These are phyloP conservation scores for Suillus cothurnatus DNA, from an alignment of 768 basidiomycete species.

Conservation along the genomic window DNA sequence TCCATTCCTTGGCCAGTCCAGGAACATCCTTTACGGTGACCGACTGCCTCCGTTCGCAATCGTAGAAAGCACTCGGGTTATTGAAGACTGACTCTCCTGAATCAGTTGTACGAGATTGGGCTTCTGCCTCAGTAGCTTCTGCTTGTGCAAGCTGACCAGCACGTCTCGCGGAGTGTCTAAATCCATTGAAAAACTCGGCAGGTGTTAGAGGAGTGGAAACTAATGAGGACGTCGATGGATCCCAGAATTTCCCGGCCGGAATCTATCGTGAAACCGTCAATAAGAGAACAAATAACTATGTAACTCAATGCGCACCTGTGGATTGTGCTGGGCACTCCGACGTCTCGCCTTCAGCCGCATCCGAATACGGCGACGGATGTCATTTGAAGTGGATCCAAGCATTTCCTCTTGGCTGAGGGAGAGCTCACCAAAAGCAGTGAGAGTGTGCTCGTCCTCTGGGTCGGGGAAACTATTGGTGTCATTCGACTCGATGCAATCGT, in stretches of 20 bases:
- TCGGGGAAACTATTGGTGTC: neutral
- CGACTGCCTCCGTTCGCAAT: neutral
- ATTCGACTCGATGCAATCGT: neutral
- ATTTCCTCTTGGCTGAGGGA: conserved; percentile 41
- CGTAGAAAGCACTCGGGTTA: neutral
- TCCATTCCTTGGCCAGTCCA: conserved; percentile 18
- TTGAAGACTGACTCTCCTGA: neutral
- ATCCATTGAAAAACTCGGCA: neutral
- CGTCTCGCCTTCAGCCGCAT: conserved; percentile 25
- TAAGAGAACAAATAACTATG: neutral
- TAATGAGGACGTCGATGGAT: neutral
- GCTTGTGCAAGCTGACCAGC: neutral
- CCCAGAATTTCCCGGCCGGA: neutral
- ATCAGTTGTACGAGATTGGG: neutral
- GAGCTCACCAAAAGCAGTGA: conserved; percentile 50
- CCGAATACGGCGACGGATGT: conserved; percentile 9
- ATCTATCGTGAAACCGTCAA: neutral
- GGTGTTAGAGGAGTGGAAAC: neutral
- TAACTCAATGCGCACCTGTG: neutral
- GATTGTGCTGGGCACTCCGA: neutral
- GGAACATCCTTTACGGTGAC: neutral
- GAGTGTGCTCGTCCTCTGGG: conserved; percentile 40
- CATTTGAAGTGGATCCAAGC: conserved; percentile 24
- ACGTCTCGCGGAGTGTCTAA: neutral
- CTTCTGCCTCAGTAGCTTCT: neutral